These are phyloP conservation scores for Kitagawia praeruptora DNA, from an alignment of 129 eudicot species.

Conservation along the genomic window DNA sequence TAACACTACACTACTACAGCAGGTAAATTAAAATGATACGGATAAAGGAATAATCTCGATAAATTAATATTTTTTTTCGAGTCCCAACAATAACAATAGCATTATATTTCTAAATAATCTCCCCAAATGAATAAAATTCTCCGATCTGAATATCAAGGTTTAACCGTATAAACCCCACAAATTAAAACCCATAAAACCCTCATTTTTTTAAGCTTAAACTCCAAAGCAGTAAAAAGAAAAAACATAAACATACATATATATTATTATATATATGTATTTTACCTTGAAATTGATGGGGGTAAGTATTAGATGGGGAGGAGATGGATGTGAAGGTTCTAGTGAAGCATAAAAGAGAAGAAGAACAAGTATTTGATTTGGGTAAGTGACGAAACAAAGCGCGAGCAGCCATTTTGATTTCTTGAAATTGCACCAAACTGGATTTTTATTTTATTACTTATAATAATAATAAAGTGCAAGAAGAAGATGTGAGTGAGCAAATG, in stretches of 20 bases:
- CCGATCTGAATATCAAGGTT: no score
- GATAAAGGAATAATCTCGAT: no score
- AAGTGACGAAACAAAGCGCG: constrained; percentile 12
- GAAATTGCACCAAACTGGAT: not conserved
- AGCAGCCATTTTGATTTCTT: constrained; percentile 8
- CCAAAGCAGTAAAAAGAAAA: not conserved
- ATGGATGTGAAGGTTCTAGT: not conserved
- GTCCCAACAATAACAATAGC: no score
- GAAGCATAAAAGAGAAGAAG: not conserved
- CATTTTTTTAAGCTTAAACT: not conserved
- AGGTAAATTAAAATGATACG: no score
- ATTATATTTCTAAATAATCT: no score
- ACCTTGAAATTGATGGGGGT: constrained; percentile 15
- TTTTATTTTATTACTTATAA: no score
- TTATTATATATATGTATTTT: not conserved
- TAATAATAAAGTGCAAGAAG: no score
- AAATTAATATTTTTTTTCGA: no score
- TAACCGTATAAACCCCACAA: not conserved
- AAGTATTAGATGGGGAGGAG: not conserved
- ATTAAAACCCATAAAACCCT: not conserved
- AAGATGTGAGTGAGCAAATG: no score
- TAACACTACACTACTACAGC: no score
- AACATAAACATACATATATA: not conserved
- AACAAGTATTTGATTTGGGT: constrained; percentile 6
- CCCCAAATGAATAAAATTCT: no score